A percentile compares a stretch with the other conserved stretches of the same genome.
phyloP scores from a whole-genome alignment of 148 eudicot species.

The Nyssa sinensis region DNA sequence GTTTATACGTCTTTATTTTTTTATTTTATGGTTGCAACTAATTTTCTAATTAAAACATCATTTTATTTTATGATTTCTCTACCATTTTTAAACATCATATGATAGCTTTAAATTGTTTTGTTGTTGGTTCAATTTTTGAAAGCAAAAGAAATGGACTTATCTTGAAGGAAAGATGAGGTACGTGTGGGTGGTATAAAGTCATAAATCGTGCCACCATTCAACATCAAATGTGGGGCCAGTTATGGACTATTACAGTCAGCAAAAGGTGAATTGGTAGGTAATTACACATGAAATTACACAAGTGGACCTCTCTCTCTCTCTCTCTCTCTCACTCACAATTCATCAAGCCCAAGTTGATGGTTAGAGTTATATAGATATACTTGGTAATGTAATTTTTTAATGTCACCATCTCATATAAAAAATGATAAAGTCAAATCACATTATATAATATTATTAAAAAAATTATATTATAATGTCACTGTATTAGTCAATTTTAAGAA shows the following conservation, averaged over 20 bases:
- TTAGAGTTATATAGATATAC: neutral
- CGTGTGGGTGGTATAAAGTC: constrained; percentile 9
- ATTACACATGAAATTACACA: neutral
- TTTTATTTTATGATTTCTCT: too few species aligned
- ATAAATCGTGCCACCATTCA: constrained; percentile 20
- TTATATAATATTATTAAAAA: too few species aligned
- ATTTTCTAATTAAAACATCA: too few species aligned
- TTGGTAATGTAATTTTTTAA: constrained; percentile 6
- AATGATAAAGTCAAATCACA: too few species aligned
- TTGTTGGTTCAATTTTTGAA: neutral
- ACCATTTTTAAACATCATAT: neutral
- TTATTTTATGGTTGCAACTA: too few species aligned
- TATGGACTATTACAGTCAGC: neutral
- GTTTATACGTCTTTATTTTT: too few species aligned
- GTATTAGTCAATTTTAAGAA: too few species aligned
- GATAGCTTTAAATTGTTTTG: neutral
- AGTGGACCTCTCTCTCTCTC: neutral
- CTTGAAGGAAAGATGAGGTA: constrained; percentile 6
- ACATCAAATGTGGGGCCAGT: constrained; percentile 24
- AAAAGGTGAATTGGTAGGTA: neutral
- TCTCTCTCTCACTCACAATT: constrained; percentile 6
- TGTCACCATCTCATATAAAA: too few species aligned
- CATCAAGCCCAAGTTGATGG: constrained; percentile 17
- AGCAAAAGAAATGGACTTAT: neutral
- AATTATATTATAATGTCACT: too few species aligned